These are phyloP conservation scores for Xylariaceae sp. DNA, from an alignment of 2,329 filamentous ascomycete species.

Conservation along the genomic window DNA sequence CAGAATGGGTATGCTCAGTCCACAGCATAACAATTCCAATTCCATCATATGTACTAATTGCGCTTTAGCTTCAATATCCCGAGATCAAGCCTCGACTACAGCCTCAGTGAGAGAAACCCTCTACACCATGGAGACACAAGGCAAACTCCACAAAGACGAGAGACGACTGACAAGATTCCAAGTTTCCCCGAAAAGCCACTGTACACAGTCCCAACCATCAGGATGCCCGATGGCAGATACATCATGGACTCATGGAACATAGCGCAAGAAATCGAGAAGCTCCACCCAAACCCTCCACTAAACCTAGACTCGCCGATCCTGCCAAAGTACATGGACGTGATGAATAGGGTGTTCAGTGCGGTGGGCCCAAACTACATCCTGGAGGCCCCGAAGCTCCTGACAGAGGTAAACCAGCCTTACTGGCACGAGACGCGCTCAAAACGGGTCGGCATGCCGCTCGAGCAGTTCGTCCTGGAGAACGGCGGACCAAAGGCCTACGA, in stretches of 20 bases:
- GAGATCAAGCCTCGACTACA: conserved; percentile 56
- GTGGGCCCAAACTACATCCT: conserved; percentile 44
- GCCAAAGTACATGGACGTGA: conserved; percentile 40
- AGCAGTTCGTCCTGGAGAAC: conserved; percentile 44
- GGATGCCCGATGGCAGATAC: conserved; percentile 48
- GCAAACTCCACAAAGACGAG: too few species aligned
- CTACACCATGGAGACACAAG: too few species aligned
- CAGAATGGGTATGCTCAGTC: conserved; percentile 50
- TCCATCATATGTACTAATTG: neutral
- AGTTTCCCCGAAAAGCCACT: conserved; percentile 40
- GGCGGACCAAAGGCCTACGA: conserved; percentile 49
- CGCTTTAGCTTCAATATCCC: conserved; percentile 55
- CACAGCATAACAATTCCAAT: neutral
- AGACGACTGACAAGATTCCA: neutral
- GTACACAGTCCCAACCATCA: conserved; percentile 35
- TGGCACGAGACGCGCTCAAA: conserved; percentile 51
- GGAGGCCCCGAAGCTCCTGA: conserved; percentile 51
- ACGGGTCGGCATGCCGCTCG: conserved; percentile 49
- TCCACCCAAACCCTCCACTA: conserved; percentile 54
- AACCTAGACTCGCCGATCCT: conserved; percentile 53
- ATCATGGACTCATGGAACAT: conserved; percentile 63
- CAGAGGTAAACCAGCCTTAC: conserved; percentile 47
- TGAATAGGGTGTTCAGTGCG: conserved; percentile 32
- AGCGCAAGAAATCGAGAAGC: conserved; percentile 53
- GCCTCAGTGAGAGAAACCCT: conserved; percentile 49